Evolutionary conservation across 2,329 filamentous ascomycete genomes (phyloP).

Genomic region (Penicillium polonicum): DNA sequence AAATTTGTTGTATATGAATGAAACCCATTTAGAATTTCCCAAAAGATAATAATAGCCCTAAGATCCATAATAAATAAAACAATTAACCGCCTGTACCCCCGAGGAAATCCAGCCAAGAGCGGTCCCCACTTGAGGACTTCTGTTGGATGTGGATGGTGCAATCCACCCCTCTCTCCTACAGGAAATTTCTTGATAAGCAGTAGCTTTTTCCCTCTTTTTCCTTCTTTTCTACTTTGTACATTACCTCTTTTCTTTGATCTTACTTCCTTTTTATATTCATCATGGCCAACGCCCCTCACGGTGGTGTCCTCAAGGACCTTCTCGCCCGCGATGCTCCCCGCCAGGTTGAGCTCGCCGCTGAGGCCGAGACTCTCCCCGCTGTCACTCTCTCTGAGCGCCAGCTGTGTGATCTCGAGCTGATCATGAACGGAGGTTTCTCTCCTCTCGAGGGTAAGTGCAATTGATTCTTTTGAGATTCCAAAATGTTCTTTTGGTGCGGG

Average conservation of each 20-base stretch:
- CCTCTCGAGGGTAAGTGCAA: conserved; percentile 79
- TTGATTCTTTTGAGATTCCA: neutral
- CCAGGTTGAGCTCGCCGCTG: conserved; percentile 72
- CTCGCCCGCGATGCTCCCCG: conserved; percentile 86
- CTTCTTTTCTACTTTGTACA: neutral
- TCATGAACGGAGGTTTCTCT: conserved; percentile 96
- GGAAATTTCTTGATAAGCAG: conserved; percentile 12
- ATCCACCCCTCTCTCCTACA: conserved; percentile 8
- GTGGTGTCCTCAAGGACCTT: conserved; percentile 96
- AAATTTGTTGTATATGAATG: neutral
- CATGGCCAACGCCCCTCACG: conserved; percentile 66
- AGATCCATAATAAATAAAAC: neutral
- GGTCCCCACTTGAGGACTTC: conserved; percentile 25
- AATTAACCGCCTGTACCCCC: neutral
- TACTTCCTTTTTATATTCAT: conserved; percentile 14
- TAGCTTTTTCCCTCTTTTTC: conserved; percentile 2
- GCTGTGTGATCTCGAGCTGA: conserved; percentile 94
- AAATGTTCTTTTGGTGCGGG: neutral
- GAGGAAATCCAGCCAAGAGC: conserved; percentile 11
- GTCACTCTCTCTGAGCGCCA: conserved; percentile 87
- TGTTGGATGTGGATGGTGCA: conserved; percentile 6
- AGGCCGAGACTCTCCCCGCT: conserved; percentile 83
- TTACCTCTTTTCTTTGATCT: conserved; percentile 2
- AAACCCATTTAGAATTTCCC: neutral
- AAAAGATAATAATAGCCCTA: neutral